Percentiles rank a stretch among this genome's conserved stretches.
These are phyloP conservation scores for Laetiporus sulphureus DNA, from an alignment of 1,284 basidiomycete species.

Conservation along the genomic window DNA sequence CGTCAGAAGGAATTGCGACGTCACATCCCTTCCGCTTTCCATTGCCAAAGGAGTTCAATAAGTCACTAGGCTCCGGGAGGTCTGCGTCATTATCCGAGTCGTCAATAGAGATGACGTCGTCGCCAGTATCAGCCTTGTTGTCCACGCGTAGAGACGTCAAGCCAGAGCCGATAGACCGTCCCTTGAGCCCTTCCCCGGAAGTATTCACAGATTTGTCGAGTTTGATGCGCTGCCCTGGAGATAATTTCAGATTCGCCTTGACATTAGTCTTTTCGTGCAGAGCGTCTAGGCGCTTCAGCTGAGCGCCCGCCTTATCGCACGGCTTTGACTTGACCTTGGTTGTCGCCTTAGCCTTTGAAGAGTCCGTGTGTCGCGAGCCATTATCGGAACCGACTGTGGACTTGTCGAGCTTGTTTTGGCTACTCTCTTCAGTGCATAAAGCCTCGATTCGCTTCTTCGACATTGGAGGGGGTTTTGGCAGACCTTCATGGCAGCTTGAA, in stretches of 20 bases:
- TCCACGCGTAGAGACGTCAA: slow-evolving; percentile 8
- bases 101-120: slow-evolving; percentile 14
- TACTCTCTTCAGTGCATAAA: slow-evolving; percentile 8
- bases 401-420: background rate
- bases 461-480: slow-evolving; percentile 42
- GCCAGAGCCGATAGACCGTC: slow-evolving; percentile 1
- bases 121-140: slow-evolving; percentile 3
- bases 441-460: slow-evolving; percentile 26
- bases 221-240: slow-evolving; percentile 41
- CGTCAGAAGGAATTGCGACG: slow-evolving; percentile 21
- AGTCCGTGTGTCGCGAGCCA: background rate
- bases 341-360: slow-evolving; percentile 13
- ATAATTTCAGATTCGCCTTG: slow-evolving; percentile 32
- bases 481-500: slow-evolving; percentile 64
- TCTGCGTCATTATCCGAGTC: slow-evolving; percentile 35
- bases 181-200: too few relatives aligned
- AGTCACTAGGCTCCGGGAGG: slow-evolving; percentile 37
- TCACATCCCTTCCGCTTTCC: slow-evolving; percentile 2
- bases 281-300: slow-evolving; percentile 36
- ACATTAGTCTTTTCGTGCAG: slow-evolving; percentile 41
- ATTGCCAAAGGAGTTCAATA: slow-evolving; percentile 18
- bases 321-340: slow-evolving; percentile 13
- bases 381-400: background rate
- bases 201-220: slow-evolving; percentile 25
- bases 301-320: slow-evolving; percentile 21